These are phyloP conservation scores for Hypoxylon sp. DNA, from an alignment of 2,329 filamentous ascomycete genomes.

Conservation along the genomic window DNA sequence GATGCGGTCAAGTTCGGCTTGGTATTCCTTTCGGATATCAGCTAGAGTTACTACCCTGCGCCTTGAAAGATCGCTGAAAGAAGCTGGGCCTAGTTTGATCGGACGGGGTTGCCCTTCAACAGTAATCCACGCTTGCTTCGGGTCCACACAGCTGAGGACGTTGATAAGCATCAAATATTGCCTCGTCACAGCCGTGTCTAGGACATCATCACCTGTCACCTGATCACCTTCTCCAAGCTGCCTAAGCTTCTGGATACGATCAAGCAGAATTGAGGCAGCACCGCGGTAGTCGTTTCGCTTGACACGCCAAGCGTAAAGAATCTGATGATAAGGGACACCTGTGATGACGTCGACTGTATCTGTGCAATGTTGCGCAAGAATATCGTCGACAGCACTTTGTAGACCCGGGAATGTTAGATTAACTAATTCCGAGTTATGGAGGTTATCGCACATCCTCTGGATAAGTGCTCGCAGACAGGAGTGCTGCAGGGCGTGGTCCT, in stretches of 20 bases:
- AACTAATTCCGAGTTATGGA: conserved; percentile 77
- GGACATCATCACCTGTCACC: conserved; percentile 66
- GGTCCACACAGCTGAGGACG: conserved; percentile 85
- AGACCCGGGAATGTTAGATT: conserved; percentile 84
- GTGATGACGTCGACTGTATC: conserved; percentile 75
- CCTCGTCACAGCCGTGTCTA: conserved; percentile 76
- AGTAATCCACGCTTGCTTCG: conserved; percentile 84
- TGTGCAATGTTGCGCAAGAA: conserved; percentile 79
- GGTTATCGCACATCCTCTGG: conserved; percentile 77
- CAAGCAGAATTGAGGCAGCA: conserved; percentile 73
- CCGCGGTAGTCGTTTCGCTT: conserved; percentile 89
- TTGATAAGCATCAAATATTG: conserved; percentile 95
- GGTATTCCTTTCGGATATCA: conserved; percentile 90
- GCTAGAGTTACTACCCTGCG: conserved; percentile 87
- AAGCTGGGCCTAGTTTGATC: conserved; percentile 51
- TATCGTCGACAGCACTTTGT: conserved; percentile 82
- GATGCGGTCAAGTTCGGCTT: conserved; percentile 88
- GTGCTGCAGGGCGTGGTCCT: conserved; percentile 78
- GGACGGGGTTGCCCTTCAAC: conserved; percentile 58
- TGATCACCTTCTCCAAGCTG: conserved; percentile 72
- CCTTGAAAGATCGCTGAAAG: conserved; percentile 59
- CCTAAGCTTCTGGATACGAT: conserved; percentile 74
- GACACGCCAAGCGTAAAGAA: conserved; percentile 92
- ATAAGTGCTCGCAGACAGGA: conserved; percentile 80
- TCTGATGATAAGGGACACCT: conserved; percentile 84